Base-by-base conservation (phyloP, 148 eudicot genomes). In the Rhododendron ferrugineum region DNA sequence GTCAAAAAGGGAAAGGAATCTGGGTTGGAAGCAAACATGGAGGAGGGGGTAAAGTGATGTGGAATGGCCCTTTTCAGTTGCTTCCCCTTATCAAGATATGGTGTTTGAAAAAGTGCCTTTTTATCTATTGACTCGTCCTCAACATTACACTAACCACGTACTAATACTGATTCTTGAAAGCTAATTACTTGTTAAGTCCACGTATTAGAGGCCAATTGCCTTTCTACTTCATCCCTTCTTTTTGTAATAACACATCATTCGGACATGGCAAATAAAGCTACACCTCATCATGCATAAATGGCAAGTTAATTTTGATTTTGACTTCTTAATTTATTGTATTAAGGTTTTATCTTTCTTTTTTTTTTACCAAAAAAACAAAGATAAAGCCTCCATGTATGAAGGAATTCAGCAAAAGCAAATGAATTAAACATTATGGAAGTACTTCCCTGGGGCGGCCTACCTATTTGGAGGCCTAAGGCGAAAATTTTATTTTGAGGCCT, bases 1-100 rank as follows among this genome's bases (percentile, higher is more conserved):
- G 92, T 85, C 86, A 85, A 90, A 80, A 58, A 58, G 64, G 79
- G 70, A 85, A 28, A 40, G 81, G 34, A 88, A 80, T 37, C 42
- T 82, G 81, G 82, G 86, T 62, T 62, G 86, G 80, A 85, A 34
- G 84, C 87, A 80, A 85, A 75, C 68, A 85, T 66, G 87, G 58
- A 81, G 28, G 37, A 32, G 56, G 78, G 85, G 56, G 49, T 32
- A 62, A 81, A 11, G 37, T 76, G 72, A 66, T 70, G 82, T 82
- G 85, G 66, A 68, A 56, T 28, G 15, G 11, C 16, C 28, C 73
- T 68, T 68, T 68, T 28, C 4, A 40, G 5, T 68, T 32, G 40
- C 37, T 89, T 83, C 83, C 22, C 36, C 83, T 86, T 86, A 86
- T 88, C 87, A 82, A 82, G 89, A 89, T 74, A 20, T 81, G 28